Evolutionary conservation across 768 basidiomycete species (phyloP).

Genomic region (Mycena chlorophos): DNA sequence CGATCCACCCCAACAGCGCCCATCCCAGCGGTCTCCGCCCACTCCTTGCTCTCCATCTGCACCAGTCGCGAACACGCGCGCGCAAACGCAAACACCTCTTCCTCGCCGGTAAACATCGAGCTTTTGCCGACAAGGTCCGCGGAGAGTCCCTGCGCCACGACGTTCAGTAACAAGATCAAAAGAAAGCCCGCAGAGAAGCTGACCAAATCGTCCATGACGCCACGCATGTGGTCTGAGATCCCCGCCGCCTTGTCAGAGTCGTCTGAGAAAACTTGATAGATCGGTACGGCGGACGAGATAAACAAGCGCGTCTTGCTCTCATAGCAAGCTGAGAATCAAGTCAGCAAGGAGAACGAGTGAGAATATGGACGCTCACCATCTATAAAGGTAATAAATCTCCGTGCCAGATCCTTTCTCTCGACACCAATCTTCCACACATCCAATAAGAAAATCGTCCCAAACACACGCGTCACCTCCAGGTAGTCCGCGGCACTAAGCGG

Average conservation of each 20-base stretch:
- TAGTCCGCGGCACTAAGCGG: constrained; percentile 96
- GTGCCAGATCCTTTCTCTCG: constrained; percentile 84
- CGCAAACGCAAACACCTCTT: constrained; percentile 96
- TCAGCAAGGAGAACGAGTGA: constrained; percentile 1
- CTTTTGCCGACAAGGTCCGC: constrained; percentile 75
- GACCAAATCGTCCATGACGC: constrained; percentile 95
- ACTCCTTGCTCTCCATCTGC: constrained; percentile 89
- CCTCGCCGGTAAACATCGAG: constrained; percentile 94
- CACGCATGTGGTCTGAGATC: constrained; percentile 83
- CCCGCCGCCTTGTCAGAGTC: constrained; percentile 44
- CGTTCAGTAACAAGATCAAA: constrained; percentile 7
- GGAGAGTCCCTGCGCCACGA: constrained; percentile 63
- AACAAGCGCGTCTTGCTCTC: constrained; percentile 94
- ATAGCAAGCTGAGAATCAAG: constrained; percentile 66
- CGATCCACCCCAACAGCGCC: constrained; percentile 4
- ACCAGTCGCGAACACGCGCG: constrained; percentile 86
- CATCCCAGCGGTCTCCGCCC: constrained; percentile 57
- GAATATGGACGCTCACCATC: constrained; percentile 58
- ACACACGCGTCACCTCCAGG: constrained; percentile 85
- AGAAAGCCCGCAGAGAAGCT: constrained; percentile 21
- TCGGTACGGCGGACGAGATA: constrained; percentile 88
- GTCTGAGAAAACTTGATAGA: constrained; percentile 87
- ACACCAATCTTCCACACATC: constrained; percentile 89
- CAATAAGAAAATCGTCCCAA: constrained; percentile 83
- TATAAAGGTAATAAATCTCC: constrained; percentile 96